phyloP scores from a whole-genome alignment of 176 grass and related monocot species.

The Oryza glumipatula region DNA sequence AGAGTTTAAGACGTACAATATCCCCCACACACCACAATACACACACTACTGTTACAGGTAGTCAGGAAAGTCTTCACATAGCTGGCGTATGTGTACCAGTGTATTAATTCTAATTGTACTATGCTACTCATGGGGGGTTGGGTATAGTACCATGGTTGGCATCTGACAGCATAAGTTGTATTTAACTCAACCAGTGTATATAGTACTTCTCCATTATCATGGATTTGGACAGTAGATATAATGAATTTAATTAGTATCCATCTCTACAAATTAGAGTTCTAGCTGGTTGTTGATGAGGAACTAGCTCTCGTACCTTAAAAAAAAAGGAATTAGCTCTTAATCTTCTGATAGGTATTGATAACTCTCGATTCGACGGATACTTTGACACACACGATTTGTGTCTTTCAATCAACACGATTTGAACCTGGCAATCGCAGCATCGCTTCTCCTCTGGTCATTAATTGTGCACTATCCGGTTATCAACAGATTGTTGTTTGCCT shows the following conservation, averaged over 20 bases:
- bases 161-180: not conserved
- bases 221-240: not conserved
- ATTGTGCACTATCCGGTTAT: too few relatives aligned
- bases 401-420: too few relatives aligned
- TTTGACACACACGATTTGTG: too few relatives aligned
- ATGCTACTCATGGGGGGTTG: not conserved
- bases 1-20: not conserved
- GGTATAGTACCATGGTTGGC: constrained; percentile 3
- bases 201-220: not conserved
- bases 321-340: too few relatives aligned
- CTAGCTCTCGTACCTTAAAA: too few relatives aligned
- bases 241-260: not conserved
- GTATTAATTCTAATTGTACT: not conserved
- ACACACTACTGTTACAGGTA: not conserved
- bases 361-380: too few relatives aligned
- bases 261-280: not conserved
- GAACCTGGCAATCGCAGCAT: too few relatives aligned
- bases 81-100: not conserved
- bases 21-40: constrained; percentile 3
- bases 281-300: not conserved
- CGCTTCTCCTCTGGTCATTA: too few relatives aligned
- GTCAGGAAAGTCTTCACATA: not conserved
- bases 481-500: too few relatives aligned
- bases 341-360: too few relatives aligned
- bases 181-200: not conserved